Conservation (phyloP, 192 early-diverging fungal genomes). For the Backusella tuberculispora region DNA sequence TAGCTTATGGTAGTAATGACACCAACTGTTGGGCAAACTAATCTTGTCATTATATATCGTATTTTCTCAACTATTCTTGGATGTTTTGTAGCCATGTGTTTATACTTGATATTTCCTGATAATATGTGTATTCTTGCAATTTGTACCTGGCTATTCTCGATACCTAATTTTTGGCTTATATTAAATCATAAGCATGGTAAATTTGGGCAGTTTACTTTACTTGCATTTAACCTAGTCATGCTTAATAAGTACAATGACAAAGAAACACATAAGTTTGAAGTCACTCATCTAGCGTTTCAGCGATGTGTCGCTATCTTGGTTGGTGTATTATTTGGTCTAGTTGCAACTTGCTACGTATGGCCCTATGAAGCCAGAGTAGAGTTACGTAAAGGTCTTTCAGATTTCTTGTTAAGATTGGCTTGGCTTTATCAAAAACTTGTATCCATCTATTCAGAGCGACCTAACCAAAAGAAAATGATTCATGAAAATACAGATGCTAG, state of each 20-base stretch:
- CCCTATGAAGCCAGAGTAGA: slow-evolving; percentile 83
- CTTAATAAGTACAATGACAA: slow-evolving; percentile 74
- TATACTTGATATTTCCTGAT: slow-evolving; percentile 57
- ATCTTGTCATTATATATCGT: slow-evolving; percentile 68
- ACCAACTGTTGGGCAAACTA: slow-evolving; percentile 83
- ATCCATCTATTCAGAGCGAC: slow-evolving; percentile 47
- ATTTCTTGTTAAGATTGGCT: slow-evolving; percentile 69
- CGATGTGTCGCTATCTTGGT: slow-evolving; percentile 68
- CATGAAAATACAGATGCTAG: background rate
- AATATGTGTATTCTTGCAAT: slow-evolving; percentile 46
- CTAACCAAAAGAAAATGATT: background rate
- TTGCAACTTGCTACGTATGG: slow-evolving; percentile 76
- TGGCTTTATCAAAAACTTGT: slow-evolving; percentile 72
- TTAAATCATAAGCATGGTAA: slow-evolving; percentile 68
- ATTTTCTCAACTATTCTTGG: slow-evolving; percentile 74
- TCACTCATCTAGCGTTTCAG: slow-evolving; percentile 59
- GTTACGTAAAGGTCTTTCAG: slow-evolving; percentile 75
- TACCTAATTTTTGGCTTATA: slow-evolving; percentile 71
- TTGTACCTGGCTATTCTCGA: slow-evolving; percentile 59
- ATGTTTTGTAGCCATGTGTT: slow-evolving; percentile 59
- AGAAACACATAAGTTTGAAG: slow-evolving; percentile 57
- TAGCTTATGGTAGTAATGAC: slow-evolving; percentile 77
- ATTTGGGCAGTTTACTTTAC: slow-evolving; percentile 77
- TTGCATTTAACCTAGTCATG: slow-evolving; percentile 79
- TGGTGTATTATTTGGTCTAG: slow-evolving; percentile 71